Evolutionary conservation across 2,329 filamentous ascomycete species (phyloP).

Genomic region (Penicillium sp.): DNA sequence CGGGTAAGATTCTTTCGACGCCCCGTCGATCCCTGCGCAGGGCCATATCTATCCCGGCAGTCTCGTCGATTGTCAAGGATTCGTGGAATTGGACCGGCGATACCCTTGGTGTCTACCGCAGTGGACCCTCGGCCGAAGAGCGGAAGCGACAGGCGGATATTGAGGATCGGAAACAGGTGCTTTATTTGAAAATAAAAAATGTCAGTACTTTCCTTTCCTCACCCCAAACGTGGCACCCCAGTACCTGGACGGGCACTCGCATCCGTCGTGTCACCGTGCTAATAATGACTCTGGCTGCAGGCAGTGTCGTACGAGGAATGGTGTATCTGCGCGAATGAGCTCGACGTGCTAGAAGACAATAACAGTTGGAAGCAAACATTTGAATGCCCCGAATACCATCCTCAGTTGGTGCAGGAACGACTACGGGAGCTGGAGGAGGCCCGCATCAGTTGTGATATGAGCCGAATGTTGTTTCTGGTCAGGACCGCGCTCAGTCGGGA

Average conservation of each 20-base stretch:
- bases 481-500: slow-evolving; percentile 78
- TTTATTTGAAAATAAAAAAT: slow-evolving; percentile 65
- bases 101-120: slow-evolving; percentile 43
- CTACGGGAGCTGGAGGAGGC: slow-evolving; percentile 73
- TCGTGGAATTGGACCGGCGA: slow-evolving; percentile 39
- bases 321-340: slow-evolving; percentile 70
- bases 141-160: slow-evolving; percentile 47
- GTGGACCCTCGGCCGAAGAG: slow-evolving; percentile 55
- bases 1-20: slow-evolving; percentile 7
- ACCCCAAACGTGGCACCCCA: background rate
- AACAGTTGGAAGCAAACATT: slow-evolving; percentile 75
- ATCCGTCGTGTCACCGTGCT: slow-evolving; percentile 12
- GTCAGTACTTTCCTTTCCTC: slow-evolving; percentile 51
- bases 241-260: slow-evolving; percentile 6
- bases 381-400: slow-evolving; percentile 69
- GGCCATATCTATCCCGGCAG: slow-evolving; percentile 31
- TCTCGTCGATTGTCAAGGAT: slow-evolving; percentile 36
- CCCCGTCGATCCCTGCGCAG: slow-evolving; percentile 24
- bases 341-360: slow-evolving; percentile 78
- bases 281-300: slow-evolving; percentile 40
- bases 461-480: slow-evolving; percentile 75
- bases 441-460: slow-evolving; percentile 67
- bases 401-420: slow-evolving; percentile 66
- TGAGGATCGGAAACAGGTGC: slow-evolving; percentile 62
- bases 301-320: slow-evolving; percentile 70